phyloP scores from a whole-genome alignment of 176 grass and related monocot genomes.

The Canna indica region DNA sequence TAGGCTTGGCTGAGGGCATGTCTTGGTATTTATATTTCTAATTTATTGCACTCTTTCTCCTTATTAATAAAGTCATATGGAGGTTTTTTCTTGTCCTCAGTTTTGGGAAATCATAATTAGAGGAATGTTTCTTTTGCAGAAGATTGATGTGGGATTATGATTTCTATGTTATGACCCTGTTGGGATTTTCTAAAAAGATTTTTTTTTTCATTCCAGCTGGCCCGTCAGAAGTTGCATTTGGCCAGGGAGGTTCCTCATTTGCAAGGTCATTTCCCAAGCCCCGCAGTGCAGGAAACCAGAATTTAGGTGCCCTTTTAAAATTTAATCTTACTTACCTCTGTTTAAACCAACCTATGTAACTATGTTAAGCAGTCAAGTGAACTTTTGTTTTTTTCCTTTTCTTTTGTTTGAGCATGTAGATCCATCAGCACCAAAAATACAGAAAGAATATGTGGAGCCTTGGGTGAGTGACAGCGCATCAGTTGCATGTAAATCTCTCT shows the following conservation, averaged over 20 bases:
- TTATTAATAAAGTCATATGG: too few species aligned
- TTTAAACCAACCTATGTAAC: neutral
- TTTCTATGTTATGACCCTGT: too few species aligned
- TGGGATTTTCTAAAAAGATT: neutral
- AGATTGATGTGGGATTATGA: neutral
- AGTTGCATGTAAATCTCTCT: neutral
- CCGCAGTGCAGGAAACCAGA: conserved; percentile 18
- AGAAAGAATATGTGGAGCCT: conserved; percentile 47
- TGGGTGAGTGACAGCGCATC: conserved; percentile 36
- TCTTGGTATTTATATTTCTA: too few species aligned
- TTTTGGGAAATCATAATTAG: too few species aligned
- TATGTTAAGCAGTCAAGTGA: conserved; percentile 4
- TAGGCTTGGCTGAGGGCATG: too few species aligned
- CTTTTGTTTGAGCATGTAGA: conserved; percentile 10
- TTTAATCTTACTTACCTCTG: conserved; percentile 4
- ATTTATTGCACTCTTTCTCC: too few species aligned
- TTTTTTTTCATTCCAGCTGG: conserved; percentile 23
- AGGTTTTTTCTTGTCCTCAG: too few species aligned
- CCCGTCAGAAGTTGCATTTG: conserved; percentile 45
- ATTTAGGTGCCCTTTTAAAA: conserved; percentile 23
- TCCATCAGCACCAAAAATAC: conserved; percentile 7
- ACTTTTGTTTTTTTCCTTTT: conserved; percentile 16
- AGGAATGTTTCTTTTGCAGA: too few species aligned
- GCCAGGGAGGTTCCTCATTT: conserved; percentile 37
- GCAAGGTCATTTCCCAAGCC: conserved; percentile 30